These are phyloP conservation scores for Penicillium crystallinum DNA, from an alignment of 495 filamentous ascomycete species.

Conservation along the genomic window DNA sequence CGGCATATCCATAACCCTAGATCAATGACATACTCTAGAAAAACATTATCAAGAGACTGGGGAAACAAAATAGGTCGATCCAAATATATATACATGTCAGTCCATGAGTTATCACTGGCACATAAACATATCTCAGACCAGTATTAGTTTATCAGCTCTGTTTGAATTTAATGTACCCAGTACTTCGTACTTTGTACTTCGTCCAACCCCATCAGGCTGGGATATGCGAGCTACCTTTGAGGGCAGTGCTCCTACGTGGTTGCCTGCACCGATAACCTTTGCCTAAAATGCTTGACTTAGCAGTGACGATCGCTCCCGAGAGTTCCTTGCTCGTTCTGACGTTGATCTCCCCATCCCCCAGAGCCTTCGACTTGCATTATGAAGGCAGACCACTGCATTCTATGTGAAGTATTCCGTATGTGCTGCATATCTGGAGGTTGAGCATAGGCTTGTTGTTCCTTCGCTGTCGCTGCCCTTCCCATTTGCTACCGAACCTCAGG, in stretches of 20 bases:
- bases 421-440: not conserved
- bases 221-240: not conserved
- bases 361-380: too few species aligned
- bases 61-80: too few species aligned
- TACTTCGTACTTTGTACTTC: not conserved
- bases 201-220: not conserved
- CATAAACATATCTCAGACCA: not conserved
- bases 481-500: not conserved
- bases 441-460: not conserved
- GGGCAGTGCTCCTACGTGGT: conserved; percentile 1
- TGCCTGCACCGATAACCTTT: not conserved
- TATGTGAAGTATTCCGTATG: too few species aligned
- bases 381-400: not conserved
- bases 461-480: not conserved
- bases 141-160: not conserved
- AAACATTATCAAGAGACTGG: too few species aligned
- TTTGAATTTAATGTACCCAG: not conserved
- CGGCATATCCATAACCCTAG: too few species aligned
- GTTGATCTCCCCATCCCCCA: too few species aligned
- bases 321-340: not conserved
- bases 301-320: conserved; percentile 13
- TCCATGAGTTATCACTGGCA: too few species aligned
- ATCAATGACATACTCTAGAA: too few species aligned
- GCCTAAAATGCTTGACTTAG: conserved; percentile 13
- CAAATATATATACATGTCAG: too few species aligned